These are phyloP conservation scores for Friedmanniomyces endolithicus DNA, from an alignment of 495 filamentous ascomycete genomes.

Conservation along the genomic window DNA sequence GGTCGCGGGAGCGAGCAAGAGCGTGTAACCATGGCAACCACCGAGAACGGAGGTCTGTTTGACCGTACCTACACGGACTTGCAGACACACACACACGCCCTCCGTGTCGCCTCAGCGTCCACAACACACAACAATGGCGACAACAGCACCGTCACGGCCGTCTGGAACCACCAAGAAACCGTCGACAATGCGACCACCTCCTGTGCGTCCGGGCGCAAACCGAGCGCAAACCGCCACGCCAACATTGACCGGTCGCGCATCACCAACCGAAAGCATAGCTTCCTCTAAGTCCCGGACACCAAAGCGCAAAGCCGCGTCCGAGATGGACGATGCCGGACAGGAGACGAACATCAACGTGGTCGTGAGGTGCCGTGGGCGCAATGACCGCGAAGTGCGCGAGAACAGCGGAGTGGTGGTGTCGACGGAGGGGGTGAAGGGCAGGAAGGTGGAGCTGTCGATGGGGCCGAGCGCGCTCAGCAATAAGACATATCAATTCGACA, in stretches of 20 bases:
- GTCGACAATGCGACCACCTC: conserved; percentile 37
- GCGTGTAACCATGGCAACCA: too few relatives aligned
- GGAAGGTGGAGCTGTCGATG: conserved; percentile 76
- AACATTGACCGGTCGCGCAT: conserved; percentile 35
- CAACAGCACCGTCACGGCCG: background rate
- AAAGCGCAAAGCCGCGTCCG: conserved; percentile 35
- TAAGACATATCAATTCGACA: conserved; percentile 93
- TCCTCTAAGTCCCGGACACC: conserved; percentile 42
- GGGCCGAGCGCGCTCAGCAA: conserved; percentile 83
- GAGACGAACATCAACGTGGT: conserved; percentile 97
- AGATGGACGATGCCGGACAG: conserved; percentile 56
- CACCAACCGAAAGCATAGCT: conserved; percentile 52
- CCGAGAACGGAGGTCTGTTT: too few relatives aligned
- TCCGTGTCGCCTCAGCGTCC: too few relatives aligned
- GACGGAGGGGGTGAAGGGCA: conserved; percentile 76
- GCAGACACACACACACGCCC: too few relatives aligned
- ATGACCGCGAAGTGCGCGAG: conserved; percentile 79
- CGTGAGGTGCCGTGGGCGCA: conserved; percentile 84
- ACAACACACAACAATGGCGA: background rate
- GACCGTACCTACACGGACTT: too few relatives aligned
- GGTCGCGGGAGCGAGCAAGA: too few relatives aligned
- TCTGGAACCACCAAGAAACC: conserved; percentile 5
- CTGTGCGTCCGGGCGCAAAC: conserved; percentile 22
- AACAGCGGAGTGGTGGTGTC: conserved; percentile 84
- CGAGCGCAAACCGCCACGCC: conserved; percentile 36